Evolutionary conservation across 2,329 filamentous ascomycete species (phyloP), one percentile per base, ranked within the genome.

Genomic region (Septoria petroselini): DNA sequence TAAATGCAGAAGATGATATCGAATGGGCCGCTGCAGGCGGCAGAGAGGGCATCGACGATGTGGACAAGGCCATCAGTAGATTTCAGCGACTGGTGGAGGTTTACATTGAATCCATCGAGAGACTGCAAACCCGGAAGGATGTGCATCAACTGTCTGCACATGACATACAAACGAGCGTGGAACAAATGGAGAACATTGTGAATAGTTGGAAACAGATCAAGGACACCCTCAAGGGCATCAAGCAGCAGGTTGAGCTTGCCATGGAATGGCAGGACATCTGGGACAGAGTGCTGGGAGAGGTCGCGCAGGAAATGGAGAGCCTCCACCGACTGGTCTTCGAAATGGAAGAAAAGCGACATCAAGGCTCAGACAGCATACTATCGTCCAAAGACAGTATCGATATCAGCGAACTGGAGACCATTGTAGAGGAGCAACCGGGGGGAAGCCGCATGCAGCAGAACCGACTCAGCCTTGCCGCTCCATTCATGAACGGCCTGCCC

Each of bases 241-340:
- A 95, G 67, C 81, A 81, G 40, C 91, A 97, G 65, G 91, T 98
- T 14, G 93, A 97, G 69, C 83, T 95, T 51, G 93, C 93, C 39
- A 95, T 97, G 90, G 93, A 98, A 66, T 98, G 91, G 91, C 91
- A 96, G 68, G 91, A 97, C 71, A 76, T 98, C 29, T 97, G 93
- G 91, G 89, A 89, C 61, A 88, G 81, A 57, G 91, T 97, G 2
- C 76, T 98, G 2, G 91, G 91, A 37, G 91, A 97, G 66, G 95
- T 97, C 54, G 88, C 91, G 44, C 83, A 85, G 55, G 93, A 98
- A 71, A 84, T 90, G 65, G 87, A 93, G 57, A 84, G 85, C 37
- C 76, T 95, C 12, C 82, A 81, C 62, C 79, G 86, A 31, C 73
- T 95, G 40, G 88, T 97, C 23, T 97, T 97, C 63, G 91, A 97